These are phyloP conservation scores for Ceratobasidium sp. DNA, from an alignment of 1,284 basidiomycete species.

Conservation along the genomic window DNA sequence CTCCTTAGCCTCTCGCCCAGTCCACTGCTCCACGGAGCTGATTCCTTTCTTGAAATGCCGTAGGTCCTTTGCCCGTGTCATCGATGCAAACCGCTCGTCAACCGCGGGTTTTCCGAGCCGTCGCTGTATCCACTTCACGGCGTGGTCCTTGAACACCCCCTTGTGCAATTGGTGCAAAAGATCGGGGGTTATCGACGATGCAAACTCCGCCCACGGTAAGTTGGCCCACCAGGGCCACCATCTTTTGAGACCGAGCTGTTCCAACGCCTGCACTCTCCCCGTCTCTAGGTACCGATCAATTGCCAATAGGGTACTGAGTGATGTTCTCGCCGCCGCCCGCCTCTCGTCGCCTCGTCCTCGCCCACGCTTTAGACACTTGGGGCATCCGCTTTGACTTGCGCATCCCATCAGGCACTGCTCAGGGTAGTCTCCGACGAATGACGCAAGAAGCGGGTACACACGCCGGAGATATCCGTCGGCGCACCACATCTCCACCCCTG, in stretches of 20 bases:
- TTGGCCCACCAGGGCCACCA: constrained; percentile 10
- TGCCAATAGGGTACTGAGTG: background rate
- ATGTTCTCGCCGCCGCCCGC: background rate
- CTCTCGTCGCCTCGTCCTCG: background rate
- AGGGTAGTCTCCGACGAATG: constrained; percentile 46
- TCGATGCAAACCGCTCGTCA: background rate
- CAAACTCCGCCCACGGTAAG: constrained; percentile 48
- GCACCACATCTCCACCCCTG: constrained; percentile 38
- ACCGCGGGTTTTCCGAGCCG: background rate
- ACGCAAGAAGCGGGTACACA: constrained; percentile 50
- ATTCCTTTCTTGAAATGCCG: constrained; percentile 15
- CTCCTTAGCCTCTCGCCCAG: constrained; percentile 16
- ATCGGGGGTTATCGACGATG: constrained; percentile 53
- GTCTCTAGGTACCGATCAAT: background rate
- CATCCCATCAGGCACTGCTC: constrained; percentile 43
- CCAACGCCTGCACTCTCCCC: background rate
- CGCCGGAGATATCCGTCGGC: constrained; percentile 45
- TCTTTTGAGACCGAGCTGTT: constrained; percentile 7
- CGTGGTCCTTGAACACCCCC: constrained; percentile 57
- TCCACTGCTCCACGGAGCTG: background rate
- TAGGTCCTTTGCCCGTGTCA: background rate
- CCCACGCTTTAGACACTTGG: constrained; percentile 2
- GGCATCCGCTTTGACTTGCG: constrained; percentile 30
- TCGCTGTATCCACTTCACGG: background rate
- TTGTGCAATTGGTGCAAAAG: constrained; percentile 56